Base-by-base conservation (phyloP, 2,329 filamentous ascomycete species). In the Aspergillus bombycis region DNA sequence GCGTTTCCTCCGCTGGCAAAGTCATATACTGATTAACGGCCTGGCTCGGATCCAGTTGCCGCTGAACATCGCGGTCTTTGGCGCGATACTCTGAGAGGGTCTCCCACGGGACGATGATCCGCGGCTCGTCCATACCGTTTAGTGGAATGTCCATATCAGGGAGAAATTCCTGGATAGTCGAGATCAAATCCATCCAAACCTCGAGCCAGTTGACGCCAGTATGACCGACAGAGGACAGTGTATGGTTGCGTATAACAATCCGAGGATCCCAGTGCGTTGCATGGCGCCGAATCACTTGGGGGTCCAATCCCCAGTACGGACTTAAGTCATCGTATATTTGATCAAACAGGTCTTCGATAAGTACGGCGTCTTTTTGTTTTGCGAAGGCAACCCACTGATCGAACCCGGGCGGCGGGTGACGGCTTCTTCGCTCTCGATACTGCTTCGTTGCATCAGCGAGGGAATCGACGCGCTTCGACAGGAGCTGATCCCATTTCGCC, bases 351-450 rank as follows among this genome's bases (percentile, higher is more conserved):
- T 82, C 79, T 68, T 85, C 83, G 6, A 85, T 72, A 1, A 85
- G 74, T 34, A 84, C 43, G 1, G 80, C 77, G 54, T 79, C 71
- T 52, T 80, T 70, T 11, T 75, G 72, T 28, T 75, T 69, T 11
- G 83, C 83, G 67, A 78, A 84, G 5, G 75, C 64, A 65, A 77
- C 81, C 83, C 83, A 85, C 43, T 71, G 63, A 53, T 82, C 81
- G 67, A 85, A 85, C 2, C 76, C 74, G 1, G 83, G 83, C 9
- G 83, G 83, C 16, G 83, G 83, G 65, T 84, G 81, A 38, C 83
- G 75, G 1, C 82, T 82, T 62, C 81, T 71, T 21, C 79, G 74
- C 21, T 70, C 53, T 11, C 82, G 74, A 62, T 85, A 85, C 38
- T 77, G 38, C 38, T 41, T 41, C 7, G 38, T n/a, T 41, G 38